Conservation (phyloP, 83 land plant species). For the Larix sibirica region DNA sequence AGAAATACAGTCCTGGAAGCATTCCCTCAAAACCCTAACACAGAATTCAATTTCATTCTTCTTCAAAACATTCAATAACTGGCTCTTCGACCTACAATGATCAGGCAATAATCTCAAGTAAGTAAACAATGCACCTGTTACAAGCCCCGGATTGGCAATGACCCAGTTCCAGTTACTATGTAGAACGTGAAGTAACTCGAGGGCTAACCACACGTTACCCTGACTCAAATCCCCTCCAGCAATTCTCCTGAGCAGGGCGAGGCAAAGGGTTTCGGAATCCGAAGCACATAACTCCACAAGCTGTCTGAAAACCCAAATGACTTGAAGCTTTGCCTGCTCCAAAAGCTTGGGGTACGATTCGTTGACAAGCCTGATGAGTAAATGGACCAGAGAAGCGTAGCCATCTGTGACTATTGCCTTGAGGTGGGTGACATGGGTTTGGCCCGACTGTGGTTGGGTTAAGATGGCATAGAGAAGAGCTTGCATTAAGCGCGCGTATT, state of each 20-base stretch:
- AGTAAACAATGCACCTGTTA: slow-evolving; percentile 63
- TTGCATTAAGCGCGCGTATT: slow-evolving; percentile 55
- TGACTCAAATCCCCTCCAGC: slow-evolving; percentile 77
- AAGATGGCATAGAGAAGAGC: slow-evolving; percentile 78
- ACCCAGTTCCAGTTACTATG: slow-evolving; percentile 64
- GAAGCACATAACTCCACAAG: slow-evolving; percentile 56
- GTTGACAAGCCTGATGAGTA: slow-evolving; percentile 52
- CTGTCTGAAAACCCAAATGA: slow-evolving; percentile 61
- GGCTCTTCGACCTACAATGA: slow-evolving; percentile 50
- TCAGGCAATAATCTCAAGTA: slow-evolving; percentile 81
- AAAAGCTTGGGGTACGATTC: slow-evolving; percentile 66
- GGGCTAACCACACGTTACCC: slow-evolving; percentile 74
- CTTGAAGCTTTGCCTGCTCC: slow-evolving; percentile 43
- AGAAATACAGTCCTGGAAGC: slow-evolving; percentile 64
- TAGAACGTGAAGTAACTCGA: slow-evolving; percentile 56
- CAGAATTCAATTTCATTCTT: slow-evolving; percentile 75
- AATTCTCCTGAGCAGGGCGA: slow-evolving; percentile 71
- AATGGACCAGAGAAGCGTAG: slow-evolving; percentile 54
- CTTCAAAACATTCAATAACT: slow-evolving; percentile 37
- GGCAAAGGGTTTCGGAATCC: slow-evolving; percentile 37
- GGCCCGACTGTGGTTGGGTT: slow-evolving; percentile 43
- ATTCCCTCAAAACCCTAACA: slow-evolving; percentile 56
- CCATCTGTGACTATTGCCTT: slow-evolving; percentile 84
- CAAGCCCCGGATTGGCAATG: slow-evolving; percentile 39
- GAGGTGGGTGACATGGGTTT: slow-evolving; percentile 63